Percentiles rank a stretch among this genome's conserved stretches.
Conservation (phyloP, 2,329 filamentous ascomycete genomes). For the Alternaria sp. region DNA sequence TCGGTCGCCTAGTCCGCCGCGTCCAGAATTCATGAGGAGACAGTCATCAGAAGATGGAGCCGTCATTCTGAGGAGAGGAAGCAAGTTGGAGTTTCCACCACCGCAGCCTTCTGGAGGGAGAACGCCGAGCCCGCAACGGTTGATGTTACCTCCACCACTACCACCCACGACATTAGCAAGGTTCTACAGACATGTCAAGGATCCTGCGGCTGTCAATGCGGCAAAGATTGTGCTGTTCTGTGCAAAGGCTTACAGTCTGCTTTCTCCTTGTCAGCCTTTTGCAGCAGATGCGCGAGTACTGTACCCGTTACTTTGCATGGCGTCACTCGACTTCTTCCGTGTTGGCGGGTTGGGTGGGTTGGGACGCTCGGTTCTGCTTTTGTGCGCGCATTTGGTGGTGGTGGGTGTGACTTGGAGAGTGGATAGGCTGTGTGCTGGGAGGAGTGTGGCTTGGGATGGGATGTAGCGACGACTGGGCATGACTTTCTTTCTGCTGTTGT, state of each 20-base stretch:
- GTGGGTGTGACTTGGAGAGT: conserved; percentile 49
- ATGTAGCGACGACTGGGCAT: conserved; percentile 6
- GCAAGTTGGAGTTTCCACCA: conserved; percentile 39
- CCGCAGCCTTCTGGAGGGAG: conserved; percentile 22
- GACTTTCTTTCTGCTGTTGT: too few species aligned
- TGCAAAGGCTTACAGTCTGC: conserved; percentile 71
- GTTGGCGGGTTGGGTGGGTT: conserved; percentile 41
- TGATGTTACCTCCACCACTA: conserved; percentile 46
- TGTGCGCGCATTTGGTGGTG: conserved; percentile 58
- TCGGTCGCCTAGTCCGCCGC: conserved; percentile 46
- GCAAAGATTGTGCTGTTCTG: conserved; percentile 71
- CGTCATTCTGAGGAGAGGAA: conserved; percentile 34
- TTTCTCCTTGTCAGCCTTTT: conserved; percentile 75
- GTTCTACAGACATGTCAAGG: conserved; percentile 27
- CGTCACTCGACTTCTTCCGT: conserved; percentile 67
- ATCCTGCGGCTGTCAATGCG: conserved; percentile 43
- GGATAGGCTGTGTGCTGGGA: conserved; percentile 45
- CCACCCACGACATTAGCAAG: background rate
- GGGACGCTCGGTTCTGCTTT: conserved; percentile 53
- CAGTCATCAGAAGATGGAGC: conserved; percentile 38
- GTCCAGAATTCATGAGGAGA: conserved; percentile 21
- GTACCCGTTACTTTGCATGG: conserved; percentile 73
- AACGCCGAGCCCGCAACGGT: conserved; percentile 32
- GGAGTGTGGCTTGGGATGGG: conserved; percentile 28
- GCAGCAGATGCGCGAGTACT: conserved; percentile 70